Evolutionary conservation across 176 grass and related monocot species (phyloP), one percentile per base, ranked within the genome.

Genomic region (Carex parvula): DNA sequence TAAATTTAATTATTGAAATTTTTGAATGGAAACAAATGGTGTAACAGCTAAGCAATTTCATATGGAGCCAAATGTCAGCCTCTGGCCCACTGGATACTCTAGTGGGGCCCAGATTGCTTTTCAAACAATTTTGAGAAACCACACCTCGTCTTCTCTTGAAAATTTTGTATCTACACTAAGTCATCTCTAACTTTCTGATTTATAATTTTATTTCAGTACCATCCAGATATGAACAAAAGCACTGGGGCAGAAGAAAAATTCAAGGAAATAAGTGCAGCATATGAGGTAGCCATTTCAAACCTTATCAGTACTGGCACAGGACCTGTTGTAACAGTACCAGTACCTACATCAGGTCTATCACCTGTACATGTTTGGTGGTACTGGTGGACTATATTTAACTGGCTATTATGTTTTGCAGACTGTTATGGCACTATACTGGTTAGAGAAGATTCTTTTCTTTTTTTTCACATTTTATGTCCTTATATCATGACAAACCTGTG

Each of bases 211-310:
- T 79, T 87, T 44, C 86, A 94, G 95, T 91, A 93, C 84, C 95
- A 98, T 84, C 95, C 95, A 6, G 95, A 98, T 90, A 93, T 98
- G 95, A 98, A 90, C 83, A 94, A 94, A 56, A 86, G 14, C 55
- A 91, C 90, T 71, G 95, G 88, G 35, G 86, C 95, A 82, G 95
- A 98, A 90, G 95, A 98, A 86, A 98, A 91, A 32, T 98, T 98
- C 81, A 98, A 94, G 87, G 91, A 94, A 79, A 93, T 98, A 60
- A 98, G 92, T 88, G 95, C 95, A 70, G 95, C 95, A 82, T 98
- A 98, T 68, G 95, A 94, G 95, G 95, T 98, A 94, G 56, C 3
- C 53, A 84, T 81, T 88, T 70, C 26, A 3, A 85, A 48, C 60
- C 16, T 88, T 71, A 22, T 79, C 63, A 32, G 58, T 82, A 20